Conservation (phyloP, 108 stramenopile genomes). For the Fistulifera pelliculosa region DNA sequence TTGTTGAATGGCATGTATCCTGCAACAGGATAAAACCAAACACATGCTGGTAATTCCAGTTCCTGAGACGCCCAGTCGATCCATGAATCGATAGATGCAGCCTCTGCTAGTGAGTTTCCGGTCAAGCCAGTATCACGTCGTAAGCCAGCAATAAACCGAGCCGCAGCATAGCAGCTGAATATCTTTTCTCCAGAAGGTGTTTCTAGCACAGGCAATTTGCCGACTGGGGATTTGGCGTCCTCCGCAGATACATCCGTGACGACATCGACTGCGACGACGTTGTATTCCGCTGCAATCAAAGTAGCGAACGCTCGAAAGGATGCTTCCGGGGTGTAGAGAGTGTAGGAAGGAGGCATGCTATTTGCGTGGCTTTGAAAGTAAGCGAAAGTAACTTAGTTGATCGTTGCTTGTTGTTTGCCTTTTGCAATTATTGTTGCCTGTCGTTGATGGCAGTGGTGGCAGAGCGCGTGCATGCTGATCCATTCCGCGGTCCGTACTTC, state of each 20-base stretch:
- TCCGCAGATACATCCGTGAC: conserved; percentile 44
- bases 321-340: conserved; percentile 48
- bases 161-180: conserved; percentile 79
- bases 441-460: no score
- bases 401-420: no score
- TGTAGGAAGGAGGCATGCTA: conserved; percentile 25
- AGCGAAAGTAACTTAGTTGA: no score
- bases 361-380: not conserved
- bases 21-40: conserved; percentile 80
- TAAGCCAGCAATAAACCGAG: conserved; percentile 72
- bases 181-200: conserved; percentile 50
- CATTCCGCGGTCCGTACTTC: no score
- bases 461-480: no score
- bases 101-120: conserved; percentile 57
- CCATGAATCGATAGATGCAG: conserved; percentile 70
- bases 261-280: conserved; percentile 54
- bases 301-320: conserved; percentile 89
- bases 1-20: conserved; percentile 78
- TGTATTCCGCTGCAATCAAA: conserved; percentile 90
- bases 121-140: conserved; percentile 68
- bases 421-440: no score
- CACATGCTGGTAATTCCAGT: conserved; percentile 87
- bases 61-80: conserved; percentile 78
- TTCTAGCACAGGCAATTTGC: conserved; percentile 83
- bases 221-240: conserved; percentile 69